phyloP scores from a whole-genome alignment of 495 filamentous ascomycete species.

The Daldinia loculata region DNA sequence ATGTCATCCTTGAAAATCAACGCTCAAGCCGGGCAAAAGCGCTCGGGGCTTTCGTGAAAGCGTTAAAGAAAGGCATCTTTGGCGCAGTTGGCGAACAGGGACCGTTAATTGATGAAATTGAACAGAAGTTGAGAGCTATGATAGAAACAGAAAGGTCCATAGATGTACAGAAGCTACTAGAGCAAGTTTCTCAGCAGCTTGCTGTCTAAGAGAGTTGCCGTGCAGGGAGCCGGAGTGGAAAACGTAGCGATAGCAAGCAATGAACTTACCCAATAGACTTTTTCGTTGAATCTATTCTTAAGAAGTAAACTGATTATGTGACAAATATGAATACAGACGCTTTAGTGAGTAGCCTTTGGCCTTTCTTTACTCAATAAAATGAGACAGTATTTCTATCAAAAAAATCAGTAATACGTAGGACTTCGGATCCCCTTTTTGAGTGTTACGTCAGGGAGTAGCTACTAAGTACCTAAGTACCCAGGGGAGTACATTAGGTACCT shows the following conservation, averaged over 20 bases:
- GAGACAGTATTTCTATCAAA: too few relatives aligned
- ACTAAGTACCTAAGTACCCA: neutral
- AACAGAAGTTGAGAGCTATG: conserved; percentile 42
- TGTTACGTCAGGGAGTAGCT: neutral
- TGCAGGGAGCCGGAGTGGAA: neutral
- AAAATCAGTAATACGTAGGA: too few relatives aligned
- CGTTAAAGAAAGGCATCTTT: conserved; percentile 46
- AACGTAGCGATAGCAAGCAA: neutral
- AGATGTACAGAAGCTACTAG: conserved; percentile 52
- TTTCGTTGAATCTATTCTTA: neutral
- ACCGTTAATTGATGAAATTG: conserved; percentile 23
- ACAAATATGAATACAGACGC: neutral
- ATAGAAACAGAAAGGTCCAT: conserved; percentile 51
- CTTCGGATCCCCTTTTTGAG: neutral
- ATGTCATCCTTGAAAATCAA: conserved; percentile 51
- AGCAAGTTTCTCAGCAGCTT: conserved; percentile 33
- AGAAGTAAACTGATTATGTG: neutral
- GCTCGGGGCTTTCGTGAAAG: conserved; percentile 42
- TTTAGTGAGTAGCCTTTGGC: neutral
- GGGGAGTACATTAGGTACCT: too few relatives aligned
- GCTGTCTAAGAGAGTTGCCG: neutral
- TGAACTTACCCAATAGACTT: neutral
- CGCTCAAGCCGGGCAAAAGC: conserved; percentile 52
- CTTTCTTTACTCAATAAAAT: too few relatives aligned
- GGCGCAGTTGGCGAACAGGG: conserved; percentile 31